Conservation (phyloP, 2,329 filamentous ascomycete genomes). For the Apiospora saccharicola region DNA sequence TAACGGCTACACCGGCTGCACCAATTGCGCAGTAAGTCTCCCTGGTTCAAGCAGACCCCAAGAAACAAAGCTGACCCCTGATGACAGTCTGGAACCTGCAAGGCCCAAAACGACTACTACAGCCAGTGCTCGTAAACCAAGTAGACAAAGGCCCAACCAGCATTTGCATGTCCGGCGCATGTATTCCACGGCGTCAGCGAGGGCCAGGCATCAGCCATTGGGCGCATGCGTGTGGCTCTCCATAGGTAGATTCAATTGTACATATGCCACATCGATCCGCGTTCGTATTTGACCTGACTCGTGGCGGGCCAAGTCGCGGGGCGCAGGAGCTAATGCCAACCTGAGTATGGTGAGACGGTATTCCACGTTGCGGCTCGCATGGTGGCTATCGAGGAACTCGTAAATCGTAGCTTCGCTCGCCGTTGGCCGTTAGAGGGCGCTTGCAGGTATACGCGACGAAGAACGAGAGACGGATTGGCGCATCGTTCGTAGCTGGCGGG, state of each 20-base stretch:
- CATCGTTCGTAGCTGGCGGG: background rate
- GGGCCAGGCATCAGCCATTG: background rate
- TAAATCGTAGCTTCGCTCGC: background rate
- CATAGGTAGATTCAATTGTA: slow-evolving; percentile 10
- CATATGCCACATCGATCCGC: background rate
- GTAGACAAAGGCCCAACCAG: background rate
- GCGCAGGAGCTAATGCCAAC: slow-evolving; percentile 1
- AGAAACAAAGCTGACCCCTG: background rate
- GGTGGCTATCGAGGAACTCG: background rate
- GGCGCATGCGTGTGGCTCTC: too few relatives aligned
- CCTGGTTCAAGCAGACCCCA: too few relatives aligned
- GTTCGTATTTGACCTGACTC: background rate
- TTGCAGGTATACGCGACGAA: background rate
- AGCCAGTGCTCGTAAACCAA: slow-evolving; percentile 14
- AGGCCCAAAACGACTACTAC: slow-evolving; percentile 14
- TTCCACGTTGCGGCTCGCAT: background rate
- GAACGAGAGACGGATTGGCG: background rate
- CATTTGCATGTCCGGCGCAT: background rate
- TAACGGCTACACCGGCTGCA: slow-evolving; percentile 50
- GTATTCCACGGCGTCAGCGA: too few relatives aligned
- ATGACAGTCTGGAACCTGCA: slow-evolving; percentile 9
- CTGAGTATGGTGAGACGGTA: background rate
- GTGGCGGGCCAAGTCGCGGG: background rate
- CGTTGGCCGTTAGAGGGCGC: background rate
- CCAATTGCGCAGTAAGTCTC: slow-evolving; percentile 47